Evolutionary conservation across 2,329 filamentous ascomycete species (phyloP).

Genomic region (Aspergillus fumigatiaffinis): DNA sequence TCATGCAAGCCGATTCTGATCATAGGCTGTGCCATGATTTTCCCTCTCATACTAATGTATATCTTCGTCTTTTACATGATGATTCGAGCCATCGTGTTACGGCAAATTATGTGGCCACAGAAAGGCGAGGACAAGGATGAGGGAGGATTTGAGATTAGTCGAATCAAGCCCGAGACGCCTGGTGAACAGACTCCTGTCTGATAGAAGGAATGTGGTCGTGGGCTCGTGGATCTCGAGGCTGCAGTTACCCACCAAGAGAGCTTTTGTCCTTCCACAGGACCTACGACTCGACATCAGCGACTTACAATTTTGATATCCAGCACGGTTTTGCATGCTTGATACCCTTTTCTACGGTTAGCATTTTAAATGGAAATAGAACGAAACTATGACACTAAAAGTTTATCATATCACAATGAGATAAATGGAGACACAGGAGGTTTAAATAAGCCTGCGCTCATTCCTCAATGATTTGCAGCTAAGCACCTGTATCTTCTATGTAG

Average conservation of each 20-base stretch:
- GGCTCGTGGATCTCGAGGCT: neutral
- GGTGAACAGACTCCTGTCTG: slow-evolving; percentile 16
- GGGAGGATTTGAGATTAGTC: slow-evolving; percentile 51
- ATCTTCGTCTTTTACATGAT: slow-evolving; percentile 65
- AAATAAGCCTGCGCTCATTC: neutral
- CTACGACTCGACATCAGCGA: neutral
- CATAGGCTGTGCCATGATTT: slow-evolving; percentile 64
- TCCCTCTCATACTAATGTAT: slow-evolving; percentile 65
- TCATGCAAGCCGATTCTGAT: slow-evolving; percentile 59
- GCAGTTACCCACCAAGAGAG: neutral
- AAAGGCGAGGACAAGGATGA: slow-evolving; percentile 64
- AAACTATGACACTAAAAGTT: neutral
- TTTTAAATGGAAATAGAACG: neutral
- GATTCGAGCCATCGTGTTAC: slow-evolving; percentile 62
- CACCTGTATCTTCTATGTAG: neutral
- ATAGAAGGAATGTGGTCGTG: neutral
- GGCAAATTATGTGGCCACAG: slow-evolving; percentile 72
- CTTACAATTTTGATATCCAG: neutral
- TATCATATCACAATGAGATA: neutral
- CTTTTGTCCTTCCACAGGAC: neutral
- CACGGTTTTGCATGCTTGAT: neutral
- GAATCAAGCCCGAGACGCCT: slow-evolving; percentile 21
- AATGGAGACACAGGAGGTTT: neutral
- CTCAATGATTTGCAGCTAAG: too few relatives aligned
- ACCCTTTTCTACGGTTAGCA: neutral